Conservation (phyloP, 768 basidiomycete genomes). For the Trametes meyenii region DNA sequence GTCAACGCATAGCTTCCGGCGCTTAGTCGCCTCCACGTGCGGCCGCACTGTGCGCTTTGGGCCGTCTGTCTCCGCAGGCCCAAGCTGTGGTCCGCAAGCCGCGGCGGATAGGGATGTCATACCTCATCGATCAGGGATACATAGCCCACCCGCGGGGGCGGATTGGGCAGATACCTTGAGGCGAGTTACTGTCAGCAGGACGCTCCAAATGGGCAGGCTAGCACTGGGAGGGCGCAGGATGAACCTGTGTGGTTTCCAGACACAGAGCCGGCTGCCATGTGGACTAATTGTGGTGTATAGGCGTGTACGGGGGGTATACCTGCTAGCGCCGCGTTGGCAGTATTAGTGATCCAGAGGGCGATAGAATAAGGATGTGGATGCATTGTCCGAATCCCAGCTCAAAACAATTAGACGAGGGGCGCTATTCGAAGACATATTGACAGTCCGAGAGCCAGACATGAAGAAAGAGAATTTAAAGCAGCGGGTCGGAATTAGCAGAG, state of each 20-base stretch:
- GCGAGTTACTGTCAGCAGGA: neutral
- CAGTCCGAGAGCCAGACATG: no score
- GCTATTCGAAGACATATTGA: no score
- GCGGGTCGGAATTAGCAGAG: no score
- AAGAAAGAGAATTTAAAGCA: no score
- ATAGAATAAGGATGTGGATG: no score
- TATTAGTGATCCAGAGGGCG: no score
- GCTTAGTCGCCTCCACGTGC: slow-evolving; percentile 18
- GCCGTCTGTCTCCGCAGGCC: slow-evolving; percentile 8
- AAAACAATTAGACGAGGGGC: no score
- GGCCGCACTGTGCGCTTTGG: neutral
- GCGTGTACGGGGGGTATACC: no score
- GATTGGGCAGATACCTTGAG: neutral
- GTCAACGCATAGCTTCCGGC: slow-evolving; percentile 19
- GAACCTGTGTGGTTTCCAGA: neutral
- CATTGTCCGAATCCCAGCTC: no score
- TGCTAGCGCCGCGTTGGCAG: no score
- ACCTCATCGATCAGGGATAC: neutral
- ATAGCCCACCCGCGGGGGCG: neutral
- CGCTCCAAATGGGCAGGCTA: neutral
- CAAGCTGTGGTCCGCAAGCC: no score
- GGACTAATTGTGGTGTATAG: neutral
- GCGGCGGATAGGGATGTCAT: neutral
- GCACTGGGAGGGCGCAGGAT: neutral
- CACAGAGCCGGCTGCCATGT: neutral